These are phyloP conservation scores for Pisolithus marmoratus DNA, from an alignment of 768 basidiomycete genomes.

Conservation along the genomic window DNA sequence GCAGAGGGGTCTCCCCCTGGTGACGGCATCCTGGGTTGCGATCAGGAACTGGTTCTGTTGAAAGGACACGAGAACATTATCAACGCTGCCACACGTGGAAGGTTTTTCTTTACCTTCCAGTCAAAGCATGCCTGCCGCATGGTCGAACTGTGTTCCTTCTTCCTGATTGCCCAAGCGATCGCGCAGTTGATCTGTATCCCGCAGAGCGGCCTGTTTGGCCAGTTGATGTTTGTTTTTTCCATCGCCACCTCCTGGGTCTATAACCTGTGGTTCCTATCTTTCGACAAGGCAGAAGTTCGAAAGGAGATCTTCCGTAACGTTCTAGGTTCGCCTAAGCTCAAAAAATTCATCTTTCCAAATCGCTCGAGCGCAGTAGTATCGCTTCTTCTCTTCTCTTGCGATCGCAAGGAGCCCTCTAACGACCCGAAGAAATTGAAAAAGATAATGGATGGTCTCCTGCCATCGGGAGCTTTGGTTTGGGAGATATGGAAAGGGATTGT, in stretches of 20 bases:
- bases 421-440: neutral
- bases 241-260: slow-evolving; percentile 23
- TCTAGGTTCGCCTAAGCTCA: slow-evolving; percentile 1
- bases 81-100: neutral
- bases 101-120: neutral
- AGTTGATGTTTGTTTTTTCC: too few relatives aligned
- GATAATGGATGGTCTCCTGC: too few relatives aligned
- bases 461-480: too few relatives aligned
- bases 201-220: too few relatives aligned
- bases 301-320: neutral
- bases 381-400: slow-evolving; percentile 2
- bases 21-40: too few relatives aligned
- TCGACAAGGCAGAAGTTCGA: slow-evolving; percentile 26
- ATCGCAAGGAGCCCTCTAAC: neutral
- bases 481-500: too few relatives aligned
- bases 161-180: too few relatives aligned
- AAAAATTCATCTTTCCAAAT: slow-evolving; percentile 7
- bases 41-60: too few relatives aligned
- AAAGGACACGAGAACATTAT: neutral
- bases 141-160: too few relatives aligned
- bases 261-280: slow-evolving; percentile 22
- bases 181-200: too few relatives aligned
- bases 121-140: neutral
- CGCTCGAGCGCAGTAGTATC: slow-evolving; percentile 8
- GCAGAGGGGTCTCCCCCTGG: too few relatives aligned